Conservation (phyloP, 139 green algal genomes). For the Chlamydomonas applanata region DNA sequence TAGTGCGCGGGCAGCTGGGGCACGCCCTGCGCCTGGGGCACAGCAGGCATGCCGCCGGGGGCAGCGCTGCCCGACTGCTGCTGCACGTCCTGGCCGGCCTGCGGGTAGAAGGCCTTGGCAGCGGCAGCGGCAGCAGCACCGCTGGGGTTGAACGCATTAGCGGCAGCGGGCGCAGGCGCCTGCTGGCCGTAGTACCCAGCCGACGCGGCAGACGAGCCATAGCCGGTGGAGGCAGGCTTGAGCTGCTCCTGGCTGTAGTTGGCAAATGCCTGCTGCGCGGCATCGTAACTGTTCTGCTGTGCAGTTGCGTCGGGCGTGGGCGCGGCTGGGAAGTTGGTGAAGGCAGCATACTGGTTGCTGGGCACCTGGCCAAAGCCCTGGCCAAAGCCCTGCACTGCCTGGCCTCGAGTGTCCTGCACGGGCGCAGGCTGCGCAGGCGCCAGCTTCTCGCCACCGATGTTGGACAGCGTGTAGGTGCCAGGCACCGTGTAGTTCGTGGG, state of each 20-base stretch:
- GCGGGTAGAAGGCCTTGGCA: no score
- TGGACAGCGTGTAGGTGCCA: no score
- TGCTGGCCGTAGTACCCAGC: background rate
- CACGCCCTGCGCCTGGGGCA: background rate
- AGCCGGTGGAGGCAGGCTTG: background rate
- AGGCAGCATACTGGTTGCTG: no score
- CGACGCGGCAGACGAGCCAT: background rate
- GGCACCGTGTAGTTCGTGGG: no score
- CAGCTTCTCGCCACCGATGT: no score
- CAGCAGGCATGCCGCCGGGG: background rate
- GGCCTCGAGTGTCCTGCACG: no score
- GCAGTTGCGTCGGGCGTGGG: no score
- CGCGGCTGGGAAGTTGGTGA: no score
- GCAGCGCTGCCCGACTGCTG: background rate
- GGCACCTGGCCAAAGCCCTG: no score
- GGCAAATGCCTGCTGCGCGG: slow-evolving; percentile 2
- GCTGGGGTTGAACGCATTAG: background rate
- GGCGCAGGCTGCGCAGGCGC: no score
- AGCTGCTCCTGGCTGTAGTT: slow-evolving; percentile 1
- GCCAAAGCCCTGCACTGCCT: no score
- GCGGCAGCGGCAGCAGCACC: no score
- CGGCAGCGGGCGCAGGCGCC: background rate
- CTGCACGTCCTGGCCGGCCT: background rate
- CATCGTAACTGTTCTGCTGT: slow-evolving; percentile 1
- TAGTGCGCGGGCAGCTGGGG: slow-evolving; percentile 3